These are phyloP conservation scores for Hanseniaspora hatyaiensis DNA, from an alignment of 805 yeast species.

Conservation along the genomic window DNA sequence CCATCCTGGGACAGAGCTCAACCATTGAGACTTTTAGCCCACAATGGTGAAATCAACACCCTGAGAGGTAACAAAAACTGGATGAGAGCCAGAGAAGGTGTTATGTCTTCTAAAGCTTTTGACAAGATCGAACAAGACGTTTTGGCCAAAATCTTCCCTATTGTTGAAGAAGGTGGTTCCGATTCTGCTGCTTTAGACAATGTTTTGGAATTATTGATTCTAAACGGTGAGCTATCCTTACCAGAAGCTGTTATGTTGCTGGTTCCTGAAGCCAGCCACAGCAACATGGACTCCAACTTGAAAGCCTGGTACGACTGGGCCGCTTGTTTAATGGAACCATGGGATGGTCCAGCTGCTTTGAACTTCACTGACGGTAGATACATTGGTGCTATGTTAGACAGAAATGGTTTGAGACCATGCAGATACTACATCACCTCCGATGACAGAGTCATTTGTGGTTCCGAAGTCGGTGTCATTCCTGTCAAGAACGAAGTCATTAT, in stretches of 20 bases:
- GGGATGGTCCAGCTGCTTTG: slow-evolving; percentile 98
- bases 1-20: slow-evolving; percentile 99
- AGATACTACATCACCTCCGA: slow-evolving; percentile 92
- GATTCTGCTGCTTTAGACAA: slow-evolving; percentile 97
- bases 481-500: slow-evolving; percentile 71
- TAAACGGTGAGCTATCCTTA: slow-evolving; percentile 79
- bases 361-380: slow-evolving; percentile 95
- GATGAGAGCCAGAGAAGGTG: slow-evolving; percentile 99
- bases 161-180: slow-evolving; percentile 96
- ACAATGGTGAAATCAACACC: slow-evolving; percentile 96
- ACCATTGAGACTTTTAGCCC: slow-evolving; percentile 94
- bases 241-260: slow-evolving; percentile 96
- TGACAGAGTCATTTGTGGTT: slow-evolving; percentile 91
- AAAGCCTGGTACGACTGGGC: slow-evolving; percentile 98
- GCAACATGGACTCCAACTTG: slow-evolving; percentile 88
- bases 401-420: slow-evolving; percentile 97
- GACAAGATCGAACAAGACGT: slow-evolving; percentile 49
- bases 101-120: slow-evolving; percentile 74
- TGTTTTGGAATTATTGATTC: slow-evolving; percentile 79
- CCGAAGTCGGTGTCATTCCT: slow-evolving; percentile 94
- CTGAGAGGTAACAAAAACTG: slow-evolving; percentile 95
- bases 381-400: slow-evolving; percentile 95
- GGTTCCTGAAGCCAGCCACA: slow-evolving; percentile 98
- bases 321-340: slow-evolving; percentile 96
- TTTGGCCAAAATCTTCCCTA: slow-evolving; percentile 80